phyloP scores from a whole-genome alignment of 2,329 filamentous ascomycete species.

The Fusarium oxysporum region DNA sequence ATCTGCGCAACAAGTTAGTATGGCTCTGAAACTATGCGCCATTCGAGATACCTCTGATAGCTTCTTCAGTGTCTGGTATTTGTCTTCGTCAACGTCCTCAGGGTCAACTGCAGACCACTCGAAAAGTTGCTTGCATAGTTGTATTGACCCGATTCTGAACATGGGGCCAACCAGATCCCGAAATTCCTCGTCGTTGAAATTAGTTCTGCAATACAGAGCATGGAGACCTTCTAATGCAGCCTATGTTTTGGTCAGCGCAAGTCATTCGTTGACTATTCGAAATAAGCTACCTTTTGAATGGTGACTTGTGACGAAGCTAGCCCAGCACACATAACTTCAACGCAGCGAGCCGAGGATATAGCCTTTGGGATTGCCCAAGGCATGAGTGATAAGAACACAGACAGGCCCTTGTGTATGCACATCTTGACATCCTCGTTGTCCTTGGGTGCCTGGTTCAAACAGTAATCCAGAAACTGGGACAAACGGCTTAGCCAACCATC shows the following conservation, averaged over 20 bases:
- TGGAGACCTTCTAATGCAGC: conserved; percentile 86
- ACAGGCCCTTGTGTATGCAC: conserved; percentile 81
- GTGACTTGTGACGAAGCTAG: conserved; percentile 77
- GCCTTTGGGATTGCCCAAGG: conserved; percentile 90
- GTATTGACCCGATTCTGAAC: conserved; percentile 78
- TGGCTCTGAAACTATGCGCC: background rate
- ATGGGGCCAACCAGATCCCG: conserved; percentile 81
- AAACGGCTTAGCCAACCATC: conserved; percentile 91
- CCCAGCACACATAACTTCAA: conserved; percentile 76
- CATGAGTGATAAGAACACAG: conserved; percentile 81
- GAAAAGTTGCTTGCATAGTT: conserved; percentile 78
- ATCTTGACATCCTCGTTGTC: conserved; percentile 74
- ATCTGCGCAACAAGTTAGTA: conserved; percentile 63
- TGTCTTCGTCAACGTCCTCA: conserved; percentile 88
- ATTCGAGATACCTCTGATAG: conserved; percentile 79
- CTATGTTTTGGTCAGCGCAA: conserved; percentile 54
- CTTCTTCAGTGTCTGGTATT: conserved; percentile 93
- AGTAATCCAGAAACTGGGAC: conserved; percentile 78
- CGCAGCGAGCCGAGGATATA: conserved; percentile 76
- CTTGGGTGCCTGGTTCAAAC: conserved; percentile 73
- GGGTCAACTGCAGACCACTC: conserved; percentile 84
- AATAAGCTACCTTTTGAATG: conserved; percentile 73
- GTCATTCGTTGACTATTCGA: background rate
- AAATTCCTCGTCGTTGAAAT: conserved; percentile 83
- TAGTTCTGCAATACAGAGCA: conserved; percentile 79